Conservation (phyloP, 306 rosid genomes). For the Abrus pulchellus region DNA sequence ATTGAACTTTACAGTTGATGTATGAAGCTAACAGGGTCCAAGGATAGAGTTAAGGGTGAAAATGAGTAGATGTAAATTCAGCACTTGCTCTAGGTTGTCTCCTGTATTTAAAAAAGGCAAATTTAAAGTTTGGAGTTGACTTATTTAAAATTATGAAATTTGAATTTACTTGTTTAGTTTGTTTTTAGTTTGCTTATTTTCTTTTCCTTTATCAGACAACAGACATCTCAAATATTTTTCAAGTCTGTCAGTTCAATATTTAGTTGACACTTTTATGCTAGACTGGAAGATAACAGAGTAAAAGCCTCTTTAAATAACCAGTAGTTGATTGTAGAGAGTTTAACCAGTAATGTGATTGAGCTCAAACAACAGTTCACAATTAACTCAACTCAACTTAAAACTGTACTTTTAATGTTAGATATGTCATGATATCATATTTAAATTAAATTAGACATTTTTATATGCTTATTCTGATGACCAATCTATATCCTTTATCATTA, state of each 20-base stretch:
- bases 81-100: constrained; percentile 8
- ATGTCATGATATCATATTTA: constrained; percentile 1
- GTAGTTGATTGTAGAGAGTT: neutral
- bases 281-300: neutral
- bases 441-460: constrained; percentile 7
- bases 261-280: neutral
- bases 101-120: neutral
- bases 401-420: constrained; percentile 11
- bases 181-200: neutral
- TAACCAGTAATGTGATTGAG: neutral
- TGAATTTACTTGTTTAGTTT: neutral
- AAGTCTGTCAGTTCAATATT: neutral
- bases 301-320: neutral
- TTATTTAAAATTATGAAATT: neutral
- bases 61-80: neutral
- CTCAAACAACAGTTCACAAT: neutral
- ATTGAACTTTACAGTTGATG: neutral
- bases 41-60: neutral
- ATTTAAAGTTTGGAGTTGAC: neutral
- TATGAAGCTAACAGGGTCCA: constrained; percentile 4
- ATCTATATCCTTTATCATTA: constrained; percentile 27
- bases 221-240: neutral
- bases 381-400: neutral
- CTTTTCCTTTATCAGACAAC: neutral
- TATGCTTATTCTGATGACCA: constrained; percentile 19